Evolutionary conservation across 306 rosid species (phyloP), one percentile per base, ranked within the genome.

Genomic region (Inga laurina): DNA sequence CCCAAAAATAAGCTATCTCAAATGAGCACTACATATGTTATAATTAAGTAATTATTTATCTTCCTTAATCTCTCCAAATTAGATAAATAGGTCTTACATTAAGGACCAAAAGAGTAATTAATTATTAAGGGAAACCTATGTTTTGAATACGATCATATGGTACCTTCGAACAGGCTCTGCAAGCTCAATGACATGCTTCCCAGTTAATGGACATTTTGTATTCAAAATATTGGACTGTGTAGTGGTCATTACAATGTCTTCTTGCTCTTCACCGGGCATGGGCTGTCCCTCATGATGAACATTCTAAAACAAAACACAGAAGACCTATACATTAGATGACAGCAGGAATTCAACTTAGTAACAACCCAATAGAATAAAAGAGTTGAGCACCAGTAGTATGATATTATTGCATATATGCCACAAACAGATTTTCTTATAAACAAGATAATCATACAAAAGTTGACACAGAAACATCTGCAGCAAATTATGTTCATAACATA

Each of bases 231-330:
- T 86, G 84, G 91, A 48, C 79, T 96, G 94, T 56, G 96, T 92
- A 81, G 90, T 88, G 72, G 98, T 96, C 98, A 96, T 94, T 76
- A 94, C 88, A 77, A 96, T 86, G 72, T 96, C 99, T 83, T 96
- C 99, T 84, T 85, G 92, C 85, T 94, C 99, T 51, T 96, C 99
- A 66, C 97, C 99, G 30, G 97, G 97, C 97, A 96, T 92, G 70
- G 94, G 94, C 67, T 94, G 93, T 66, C 99, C 99, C 19, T 57
- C 56, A 66, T 96, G 97, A 91, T 94, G 97, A 85, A 96, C 98
- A 49, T 91, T 93, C 99, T 96, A 87, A 85, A 83, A 64, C 87
- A 85, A 65, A 85, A 81, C 61, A 76, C 52, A 84, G 74, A 89
- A 64, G 78, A 46, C n/a, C 68, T 72, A 49, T 24, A 77, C 45